A percentile compares a stretch with the other conserved stretches of the same genome.
Conservation (phyloP, 2,329 filamentous ascomycete genomes). For the Alternaria alternata region DNA sequence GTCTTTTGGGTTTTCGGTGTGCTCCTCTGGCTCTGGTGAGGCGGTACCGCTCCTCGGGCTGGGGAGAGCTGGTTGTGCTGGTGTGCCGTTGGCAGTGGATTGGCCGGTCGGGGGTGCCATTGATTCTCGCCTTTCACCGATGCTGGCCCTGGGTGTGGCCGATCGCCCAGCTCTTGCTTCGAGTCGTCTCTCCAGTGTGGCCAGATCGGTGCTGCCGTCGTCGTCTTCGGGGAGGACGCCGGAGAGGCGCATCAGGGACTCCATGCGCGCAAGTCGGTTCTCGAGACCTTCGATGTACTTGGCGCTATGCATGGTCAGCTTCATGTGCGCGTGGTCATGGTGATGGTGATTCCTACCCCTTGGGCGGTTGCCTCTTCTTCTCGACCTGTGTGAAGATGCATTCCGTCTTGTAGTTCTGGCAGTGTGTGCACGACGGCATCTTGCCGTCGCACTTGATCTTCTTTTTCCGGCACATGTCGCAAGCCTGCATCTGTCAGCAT, state of each 20-base stretch:
- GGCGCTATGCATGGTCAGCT: conserved; percentile 64
- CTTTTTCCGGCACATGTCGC: conserved; percentile 94
- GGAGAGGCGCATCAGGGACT: conserved; percentile 85
- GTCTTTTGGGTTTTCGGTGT: conserved; percentile 52
- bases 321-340: background rate
- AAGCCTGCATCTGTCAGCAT: conserved; percentile 67
- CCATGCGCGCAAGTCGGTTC: conserved; percentile 94
- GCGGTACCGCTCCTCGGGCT: conserved; percentile 61
- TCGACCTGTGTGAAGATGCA: conserved; percentile 98
- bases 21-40: conserved; percentile 58
- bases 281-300: conserved; percentile 98
- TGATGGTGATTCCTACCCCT: too few relatives aligned
- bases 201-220: conserved; percentile 83
- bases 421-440: conserved; percentile 92
- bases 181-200: conserved; percentile 80
- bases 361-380: conserved; percentile 97
- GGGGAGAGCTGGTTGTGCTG: conserved; percentile 55
- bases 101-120: conserved; percentile 49
- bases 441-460: conserved; percentile 99
- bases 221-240: conserved; percentile 88
- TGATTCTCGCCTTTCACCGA: conserved; percentile 45
- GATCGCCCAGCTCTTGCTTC: conserved; percentile 58
- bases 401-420: conserved; percentile 96
- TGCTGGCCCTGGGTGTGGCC: conserved; percentile 30
- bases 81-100: conserved; percentile 46